These are phyloP conservation scores for Skeletonema tropicum DNA, from an alignment of 108 stramenopile genomes.

Conservation along the genomic window DNA sequence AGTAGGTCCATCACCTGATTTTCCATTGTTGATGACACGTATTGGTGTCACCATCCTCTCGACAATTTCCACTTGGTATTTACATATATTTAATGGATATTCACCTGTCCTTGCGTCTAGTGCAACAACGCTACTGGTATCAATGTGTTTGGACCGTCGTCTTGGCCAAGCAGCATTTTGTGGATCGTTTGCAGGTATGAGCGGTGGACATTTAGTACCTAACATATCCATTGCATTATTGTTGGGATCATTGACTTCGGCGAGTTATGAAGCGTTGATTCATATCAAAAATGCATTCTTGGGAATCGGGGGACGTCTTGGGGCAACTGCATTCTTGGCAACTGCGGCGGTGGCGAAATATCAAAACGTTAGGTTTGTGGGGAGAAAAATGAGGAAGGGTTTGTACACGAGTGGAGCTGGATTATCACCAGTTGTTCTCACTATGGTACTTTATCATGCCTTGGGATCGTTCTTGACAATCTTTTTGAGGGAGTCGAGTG, in stretches of 20 bases:
- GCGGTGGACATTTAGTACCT: slow-evolving; percentile 31
- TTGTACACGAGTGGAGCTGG: slow-evolving; percentile 36
- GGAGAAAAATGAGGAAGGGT: slow-evolving; percentile 38
- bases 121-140: slow-evolving; percentile 42
- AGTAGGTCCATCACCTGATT: slow-evolving; percentile 43
- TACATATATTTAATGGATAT: slow-evolving; percentile 28
- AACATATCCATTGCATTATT: slow-evolving; percentile 20
- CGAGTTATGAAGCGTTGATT: slow-evolving; percentile 57
- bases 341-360: slow-evolving; percentile 50
- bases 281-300: slow-evolving; percentile 39
- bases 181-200: slow-evolving; percentile 71
- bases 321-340: slow-evolving; percentile 60
- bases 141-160: slow-evolving; percentile 35
- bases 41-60: slow-evolving; percentile 37
- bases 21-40: slow-evolving; percentile 45
- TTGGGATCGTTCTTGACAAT: slow-evolving; percentile 66
- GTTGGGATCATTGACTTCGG: slow-evolving; percentile 45
- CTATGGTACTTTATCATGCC: slow-evolving; percentile 52
- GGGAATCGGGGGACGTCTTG: slow-evolving; percentile 59
- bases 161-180: slow-evolving; percentile 66
- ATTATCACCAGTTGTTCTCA: slow-evolving; percentile 20
- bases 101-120: slow-evolving; percentile 56
- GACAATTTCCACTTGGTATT: slow-evolving; percentile 53
- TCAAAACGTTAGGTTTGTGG: slow-evolving; percentile 40
- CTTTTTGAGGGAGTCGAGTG: slow-evolving; percentile 59